These are phyloP conservation scores for Sphagnum magellanicum DNA, from an alignment of 228 moss, liverwort and hornwort species.

Conservation along the genomic window DNA sequence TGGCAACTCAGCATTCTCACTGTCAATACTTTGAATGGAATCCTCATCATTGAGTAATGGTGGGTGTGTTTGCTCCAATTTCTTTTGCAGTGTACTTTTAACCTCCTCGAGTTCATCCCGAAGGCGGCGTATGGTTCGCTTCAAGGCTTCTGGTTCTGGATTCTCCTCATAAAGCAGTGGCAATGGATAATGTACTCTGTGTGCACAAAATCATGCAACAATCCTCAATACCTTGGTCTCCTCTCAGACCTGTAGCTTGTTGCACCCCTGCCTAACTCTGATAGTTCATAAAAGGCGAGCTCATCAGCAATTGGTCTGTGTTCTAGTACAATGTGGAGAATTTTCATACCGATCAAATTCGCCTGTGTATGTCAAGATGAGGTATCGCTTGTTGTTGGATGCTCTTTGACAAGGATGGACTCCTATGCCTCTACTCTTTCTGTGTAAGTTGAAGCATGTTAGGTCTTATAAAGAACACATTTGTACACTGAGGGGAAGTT, in stretches of 20 bases:
- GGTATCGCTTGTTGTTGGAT: constrained; percentile 73
- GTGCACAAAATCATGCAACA: background rate
- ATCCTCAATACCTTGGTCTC: background rate
- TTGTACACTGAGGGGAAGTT: no score
- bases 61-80: constrained; percentile 27
- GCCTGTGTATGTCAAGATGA: constrained; percentile 86
- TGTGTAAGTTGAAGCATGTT: constrained; percentile 6
- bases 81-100: constrained; percentile 46
- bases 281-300: no score
- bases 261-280: no score
- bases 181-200: constrained; percentile 84
- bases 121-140: constrained; percentile 63
- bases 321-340: no score
- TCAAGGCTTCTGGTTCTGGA: constrained; percentile 52
- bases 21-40: constrained; percentile 17
- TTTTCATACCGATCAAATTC: constrained; percentile 68
- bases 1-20: constrained; percentile 26
- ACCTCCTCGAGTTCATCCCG: constrained; percentile 60
- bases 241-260: background rate
- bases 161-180: constrained; percentile 72
- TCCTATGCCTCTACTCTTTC: constrained; percentile 42
- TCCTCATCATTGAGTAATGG: constrained; percentile 39
- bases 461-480: no score
- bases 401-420: constrained; percentile 36
- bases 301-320: no score